Conservation (phyloP, 805 yeast genomes). For the Saccharomyces jurei region DNA sequence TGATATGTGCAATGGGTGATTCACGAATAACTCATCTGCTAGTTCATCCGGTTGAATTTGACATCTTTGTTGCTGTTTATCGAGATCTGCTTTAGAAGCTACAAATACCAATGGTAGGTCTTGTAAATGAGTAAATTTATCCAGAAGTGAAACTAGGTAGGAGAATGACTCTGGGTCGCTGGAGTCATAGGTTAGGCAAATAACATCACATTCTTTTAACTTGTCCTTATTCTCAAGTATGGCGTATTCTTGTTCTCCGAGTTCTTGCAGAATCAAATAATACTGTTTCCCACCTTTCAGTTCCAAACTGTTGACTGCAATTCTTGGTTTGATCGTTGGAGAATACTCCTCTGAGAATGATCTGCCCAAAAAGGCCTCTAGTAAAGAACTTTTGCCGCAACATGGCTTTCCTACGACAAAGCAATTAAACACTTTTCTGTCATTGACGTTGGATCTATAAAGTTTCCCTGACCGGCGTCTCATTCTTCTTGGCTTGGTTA, state of each 20-base stretch:
- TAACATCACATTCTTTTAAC: conserved; percentile 79
- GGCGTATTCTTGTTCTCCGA: conserved; percentile 74
- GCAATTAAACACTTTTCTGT: conserved; percentile 88
- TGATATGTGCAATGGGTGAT: conserved; percentile 85
- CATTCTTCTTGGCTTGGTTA: conserved; percentile 72
- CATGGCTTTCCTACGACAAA: conserved; percentile 77
- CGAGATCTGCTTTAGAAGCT: conserved; percentile 91
- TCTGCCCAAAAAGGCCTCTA: conserved; percentile 75
- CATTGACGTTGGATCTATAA: conserved; percentile 62
- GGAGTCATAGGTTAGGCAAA: conserved; percentile 86
- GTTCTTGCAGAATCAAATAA: conserved; percentile 80
- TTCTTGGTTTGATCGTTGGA: conserved; percentile 73
- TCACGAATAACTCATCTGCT: conserved; percentile 54
- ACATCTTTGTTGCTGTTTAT: conserved; percentile 87
- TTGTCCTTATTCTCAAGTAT: conserved; percentile 61
- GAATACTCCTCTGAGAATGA: conserved; percentile 61
- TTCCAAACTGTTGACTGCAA: conserved; percentile 89
- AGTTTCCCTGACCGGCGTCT: conserved; percentile 57
- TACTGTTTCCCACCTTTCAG: conserved; percentile 92
- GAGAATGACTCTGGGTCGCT: conserved; percentile 94
- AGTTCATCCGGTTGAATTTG: conserved; percentile 82
- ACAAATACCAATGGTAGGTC: conserved; percentile 78
- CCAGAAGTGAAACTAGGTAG: conserved; percentile 62
- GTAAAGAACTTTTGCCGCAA: conserved; percentile 78
- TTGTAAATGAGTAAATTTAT: conserved; percentile 48